Base-by-base conservation (phyloP, 164 flowering plant genomes). In the Chloranthus sessilifolius region DNA sequence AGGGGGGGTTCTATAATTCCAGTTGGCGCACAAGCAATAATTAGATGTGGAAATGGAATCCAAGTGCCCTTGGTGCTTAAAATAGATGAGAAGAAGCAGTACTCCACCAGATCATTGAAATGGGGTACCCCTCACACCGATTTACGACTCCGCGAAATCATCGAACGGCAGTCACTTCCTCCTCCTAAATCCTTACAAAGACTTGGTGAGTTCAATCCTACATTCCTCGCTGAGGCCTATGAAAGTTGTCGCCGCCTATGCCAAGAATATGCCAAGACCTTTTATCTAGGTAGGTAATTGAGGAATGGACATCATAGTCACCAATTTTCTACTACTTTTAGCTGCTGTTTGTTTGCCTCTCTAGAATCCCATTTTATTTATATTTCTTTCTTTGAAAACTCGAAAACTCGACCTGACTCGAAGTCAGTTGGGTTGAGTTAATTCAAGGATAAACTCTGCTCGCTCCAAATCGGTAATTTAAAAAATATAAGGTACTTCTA, bases 231-330 rank as follows among this genome's bases (percentile, higher is more conserved):
- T 22, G 80, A 83, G 56, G 82, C 85, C 17, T 83, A 83, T 47
- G 78, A 75, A 16, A 64, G 73, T 28, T 86, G 88, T 60, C 62
- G 74, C 19, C 48, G 62, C 5, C 52, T 86, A 14, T 85, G 90
- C 49, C 75, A 78, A 0, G 87, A 79, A 66, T 77, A 80, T 65
- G 85, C 95, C 14, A 82, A 85, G 66, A 78, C 95, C n/a, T 85
- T 82, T 55, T 79, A 80, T 67, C 59, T 85, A 61, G 89, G 89
- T 82, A 11, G n/a, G n/a, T n/a, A n/a, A n/a, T n/a, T n/a, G n/a
- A n/a, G n/a, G n/a, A n/a, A n/a, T n/a, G n/a, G n/a, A n/a, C n/a
- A n/a, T n/a, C n/a, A n/a, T n/a, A n/a, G n/a, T n/a, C n/a, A n/a
- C n/a, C n/a, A n/a, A n/a, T n/a, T n/a, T n/a, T n/a, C n/a, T n/a